Percentiles rank a stretch among this genome's conserved stretches.
phyloP scores from a whole-genome alignment of 2,329 filamentous ascomycete genomes.

The Aspergillus calidoustus region DNA sequence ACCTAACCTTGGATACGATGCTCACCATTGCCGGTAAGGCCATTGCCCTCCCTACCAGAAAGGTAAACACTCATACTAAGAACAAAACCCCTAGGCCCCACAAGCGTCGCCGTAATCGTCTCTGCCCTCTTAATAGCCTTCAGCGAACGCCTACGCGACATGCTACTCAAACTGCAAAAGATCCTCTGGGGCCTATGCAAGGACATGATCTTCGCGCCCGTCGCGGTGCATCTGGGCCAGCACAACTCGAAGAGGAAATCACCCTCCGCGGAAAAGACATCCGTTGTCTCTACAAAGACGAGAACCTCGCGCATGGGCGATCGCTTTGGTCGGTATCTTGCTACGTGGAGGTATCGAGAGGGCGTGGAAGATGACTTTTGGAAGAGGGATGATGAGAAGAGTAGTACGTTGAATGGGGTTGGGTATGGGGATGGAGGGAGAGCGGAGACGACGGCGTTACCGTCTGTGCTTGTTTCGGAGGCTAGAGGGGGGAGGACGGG shows the following conservation, averaged over 20 bases:
- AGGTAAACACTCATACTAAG: background rate
- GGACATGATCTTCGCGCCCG: slow-evolving; percentile 30
- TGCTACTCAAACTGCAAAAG: slow-evolving; percentile 29
- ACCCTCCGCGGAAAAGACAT: slow-evolving; percentile 7
- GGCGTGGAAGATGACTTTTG: slow-evolving; percentile 38
- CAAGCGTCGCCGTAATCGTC: slow-evolving; percentile 58
- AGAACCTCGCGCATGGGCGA: slow-evolving; percentile 29
- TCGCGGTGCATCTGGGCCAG: slow-evolving; percentile 20
- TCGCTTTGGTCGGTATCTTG: slow-evolving; percentile 33
- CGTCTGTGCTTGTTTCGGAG: slow-evolving; percentile 19
- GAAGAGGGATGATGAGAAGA: slow-evolving; percentile 30
- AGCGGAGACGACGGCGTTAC: slow-evolving; percentile 15
- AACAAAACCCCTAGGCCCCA: slow-evolving; percentile 30
- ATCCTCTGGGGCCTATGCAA: slow-evolving; percentile 27
- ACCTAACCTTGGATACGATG: slow-evolving; percentile 40
- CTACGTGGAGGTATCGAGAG: slow-evolving; percentile 24
- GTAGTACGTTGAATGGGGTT: background rate
- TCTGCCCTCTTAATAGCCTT: slow-evolving; percentile 61
- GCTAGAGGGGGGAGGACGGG: slow-evolving; percentile 11
- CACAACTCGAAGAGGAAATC: background rate
- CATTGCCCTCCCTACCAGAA: background rate
- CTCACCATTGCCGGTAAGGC: slow-evolving; percentile 35
- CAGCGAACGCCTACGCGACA: slow-evolving; percentile 42
- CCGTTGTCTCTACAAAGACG: slow-evolving; percentile 11
- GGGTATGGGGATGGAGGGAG: background rate